phyloP scores from a whole-genome alignment of 2,329 filamentous ascomycete species.

The Neopestalotiopsis sp. region DNA sequence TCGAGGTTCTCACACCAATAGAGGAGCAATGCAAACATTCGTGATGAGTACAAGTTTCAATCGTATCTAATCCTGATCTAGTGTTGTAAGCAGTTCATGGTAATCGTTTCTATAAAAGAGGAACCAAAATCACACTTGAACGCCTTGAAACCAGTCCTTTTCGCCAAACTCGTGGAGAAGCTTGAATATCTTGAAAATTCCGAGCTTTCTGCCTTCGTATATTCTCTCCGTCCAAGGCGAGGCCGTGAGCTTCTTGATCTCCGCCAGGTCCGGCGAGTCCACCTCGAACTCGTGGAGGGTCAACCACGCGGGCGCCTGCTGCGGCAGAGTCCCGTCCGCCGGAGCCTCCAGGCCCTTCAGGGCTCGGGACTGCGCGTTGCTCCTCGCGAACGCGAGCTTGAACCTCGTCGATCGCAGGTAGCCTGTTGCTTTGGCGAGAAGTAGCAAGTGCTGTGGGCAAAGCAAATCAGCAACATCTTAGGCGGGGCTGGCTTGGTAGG shows the following conservation, averaged over 20 bases:
- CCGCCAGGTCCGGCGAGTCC: slow-evolving; percentile 18
- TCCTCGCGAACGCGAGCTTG: slow-evolving; percentile 24
- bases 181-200: slow-evolving; percentile 18
- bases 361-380: slow-evolving; percentile 13
- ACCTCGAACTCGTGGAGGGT: slow-evolving; percentile 21
- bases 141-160: slow-evolving; percentile 24
- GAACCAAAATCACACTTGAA: slow-evolving; percentile 9
- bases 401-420: slow-evolving; percentile 32
- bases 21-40: background rate
- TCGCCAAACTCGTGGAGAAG: slow-evolving; percentile 21
- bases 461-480: background rate
- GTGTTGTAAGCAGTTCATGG: background rate
- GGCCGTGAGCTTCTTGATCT: slow-evolving; percentile 19
- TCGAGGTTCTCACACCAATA: background rate
- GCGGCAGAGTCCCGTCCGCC: slow-evolving; percentile 23
- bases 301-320: slow-evolving; percentile 27
- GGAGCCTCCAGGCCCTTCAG: slow-evolving; percentile 27
- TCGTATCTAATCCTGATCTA: no score
- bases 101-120: background rate
- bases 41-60: background rate
- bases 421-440: slow-evolving; percentile 24
- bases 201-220: slow-evolving; percentile 16
- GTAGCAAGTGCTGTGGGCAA: slow-evolving; percentile 22
- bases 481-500: no score
- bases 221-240: slow-evolving; percentile 25